These are phyloP conservation scores for Eucalyptus pauciflora DNA, from an alignment of 345 rosid species.

Conservation along the genomic window DNA sequence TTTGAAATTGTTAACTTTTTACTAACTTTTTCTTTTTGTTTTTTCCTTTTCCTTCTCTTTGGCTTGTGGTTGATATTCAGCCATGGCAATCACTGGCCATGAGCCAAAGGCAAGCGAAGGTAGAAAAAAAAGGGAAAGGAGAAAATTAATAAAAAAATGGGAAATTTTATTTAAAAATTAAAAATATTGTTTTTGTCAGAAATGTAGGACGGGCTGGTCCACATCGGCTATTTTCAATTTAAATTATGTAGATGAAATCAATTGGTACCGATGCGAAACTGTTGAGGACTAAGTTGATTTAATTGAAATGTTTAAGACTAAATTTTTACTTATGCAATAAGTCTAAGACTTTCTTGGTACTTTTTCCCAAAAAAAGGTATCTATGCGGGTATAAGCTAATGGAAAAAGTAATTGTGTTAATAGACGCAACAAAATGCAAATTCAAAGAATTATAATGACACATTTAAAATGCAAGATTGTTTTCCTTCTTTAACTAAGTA, in stretches of 20 bases:
- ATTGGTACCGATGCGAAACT: no score
- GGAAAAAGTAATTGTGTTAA: not conserved
- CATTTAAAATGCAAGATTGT: not conserved
- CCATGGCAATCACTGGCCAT: accelerated
- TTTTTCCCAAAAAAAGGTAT: no score
- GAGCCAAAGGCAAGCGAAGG: not conserved
- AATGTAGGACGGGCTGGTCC: accelerated
- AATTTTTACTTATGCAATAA: no score
- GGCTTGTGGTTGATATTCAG: not conserved
- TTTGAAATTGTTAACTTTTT: no score
- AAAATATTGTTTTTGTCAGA: accelerated
- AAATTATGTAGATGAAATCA: accelerated
- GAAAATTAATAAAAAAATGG: accelerated
- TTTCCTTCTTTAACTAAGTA: not conserved
- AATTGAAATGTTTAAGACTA: accelerated
- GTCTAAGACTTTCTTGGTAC: no score
- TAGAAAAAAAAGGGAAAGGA: accelerated
- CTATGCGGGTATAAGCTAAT: no score
- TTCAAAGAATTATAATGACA: not conserved
- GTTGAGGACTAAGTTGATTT: accelerated
- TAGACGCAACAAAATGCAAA: not conserved
- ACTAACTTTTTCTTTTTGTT: no score
- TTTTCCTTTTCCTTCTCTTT: no score
- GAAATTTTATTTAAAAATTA: no score
- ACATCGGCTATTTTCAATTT: accelerated